Base-by-base conservation (phyloP, 2,329 filamentous ascomycete species). In the Colletotrichum eremochloae region DNA sequence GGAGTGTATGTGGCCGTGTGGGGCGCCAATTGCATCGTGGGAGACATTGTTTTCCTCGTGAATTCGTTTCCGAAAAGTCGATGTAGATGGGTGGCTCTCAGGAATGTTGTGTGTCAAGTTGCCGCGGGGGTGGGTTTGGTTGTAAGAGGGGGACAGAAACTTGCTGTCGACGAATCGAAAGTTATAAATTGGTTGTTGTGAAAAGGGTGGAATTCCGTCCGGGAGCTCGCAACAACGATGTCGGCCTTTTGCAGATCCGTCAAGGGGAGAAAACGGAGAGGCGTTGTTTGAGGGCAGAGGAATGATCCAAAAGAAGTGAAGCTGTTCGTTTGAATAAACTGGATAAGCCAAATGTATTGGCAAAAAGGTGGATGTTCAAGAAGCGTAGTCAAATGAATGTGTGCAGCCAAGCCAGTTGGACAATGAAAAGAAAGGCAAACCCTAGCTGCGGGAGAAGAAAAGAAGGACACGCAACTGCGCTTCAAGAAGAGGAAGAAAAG, bases 391-490 rank as follows among this genome's bases (percentile, higher is more conserved):
- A 85, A 88, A 89, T 82, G 85, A 87, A 81, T 80, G 86, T 85
- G 84, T 85, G 85, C 84, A 87, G 85, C 87, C 86, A 88, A 88
- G 83, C 85, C 86, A 87, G 86, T 87, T 87, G 86, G 85, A 77
- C 79, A 78, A 80, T 82, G 78, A 83, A 83, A 83, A 79, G 79
- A 82, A 80, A 78, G 79, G 80, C 82, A 80, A 80, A 79, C 77
- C 79, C 78, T 78, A 83, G 82, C 82, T 83, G 82, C 81, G 81
- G 79, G 80, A 76, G 76, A 82, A 78, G 77, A 82, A 84, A 82
- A 81, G 83, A 81, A 79, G 76, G 77, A 75, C 74, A 75, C 74
- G 74, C 74, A 75, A 75, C 74, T 72, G 74, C 74, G 79, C 80
- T 80, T 79, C 83, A 81, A 80, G 80, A 78, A 81, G 81, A 80